Evolutionary conservation across 768 basidiomycete species (phyloP), one percentile per base, ranked within the genome.

Genomic region (Suillus americanus): DNA sequence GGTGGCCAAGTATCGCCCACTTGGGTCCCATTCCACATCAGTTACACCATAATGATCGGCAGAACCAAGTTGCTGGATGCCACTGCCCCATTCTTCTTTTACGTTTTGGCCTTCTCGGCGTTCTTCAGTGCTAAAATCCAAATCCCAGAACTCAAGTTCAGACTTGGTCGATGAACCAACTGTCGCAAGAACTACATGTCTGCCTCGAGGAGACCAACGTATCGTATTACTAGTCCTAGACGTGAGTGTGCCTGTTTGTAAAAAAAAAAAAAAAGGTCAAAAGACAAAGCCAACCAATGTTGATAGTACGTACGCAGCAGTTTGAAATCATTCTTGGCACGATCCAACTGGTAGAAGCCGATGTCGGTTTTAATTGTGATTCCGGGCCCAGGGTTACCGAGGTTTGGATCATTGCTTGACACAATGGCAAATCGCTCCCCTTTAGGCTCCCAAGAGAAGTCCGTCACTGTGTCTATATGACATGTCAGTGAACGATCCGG

Each of bases 361-460:
- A 98, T 87, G 75, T 95, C 93, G 55, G 96, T 99, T 81, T 97
- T 97, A 80, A 96, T 88, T n/a, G 94, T 94, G 67, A 92, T 85
- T 65, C 95, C 97, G 48, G 94, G 92, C 5, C 89, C 92, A 63
- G 92, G 86, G 75, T 93, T 95, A 54, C 92, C 93, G 40, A 94
- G 84, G 76, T 97, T 97, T 56, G 96, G 94, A 75, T 99, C 97
- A 76, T 81, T 92, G 66, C 92, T 95, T 4, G 95, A 93, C 62
- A 99, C 91, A 67, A 99, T 94, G 50, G 93, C 94, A 79, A 99
- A 99, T 40, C 97, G 90, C 72, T 94, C 91, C 66, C 97, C 95
- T 75, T 90, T 91, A n/a, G 97, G 97, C 77, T 99, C 97, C 97
- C 97, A 99, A 54, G 95, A 94, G 77, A 99, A 99, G 71, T 97